Evolutionary conservation across 768 basidiomycete genomes (phyloP), one percentile per base, ranked within the genome.

Genomic region (Candolleomyces eurysporus): DNA sequence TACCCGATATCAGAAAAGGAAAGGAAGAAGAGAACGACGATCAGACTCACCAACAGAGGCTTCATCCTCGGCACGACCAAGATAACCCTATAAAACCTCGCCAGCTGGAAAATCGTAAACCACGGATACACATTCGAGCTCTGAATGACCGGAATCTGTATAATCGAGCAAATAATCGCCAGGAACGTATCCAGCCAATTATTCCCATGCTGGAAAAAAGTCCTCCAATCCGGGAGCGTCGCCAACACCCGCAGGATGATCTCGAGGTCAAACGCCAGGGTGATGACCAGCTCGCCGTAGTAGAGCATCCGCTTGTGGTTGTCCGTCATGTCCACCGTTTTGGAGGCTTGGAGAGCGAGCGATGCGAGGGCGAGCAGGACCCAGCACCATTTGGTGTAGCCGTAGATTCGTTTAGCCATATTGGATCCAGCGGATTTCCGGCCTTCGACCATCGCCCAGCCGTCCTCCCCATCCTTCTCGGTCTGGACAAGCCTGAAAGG

Each of bases 21-120:
- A 43, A 46, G n/a, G n/a, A n/a, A 14, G 39, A 16, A 19, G 26
- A 16, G 14, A 2, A 60, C 57, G 49, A 17, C 21, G 14, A 30
- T 51, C 11, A 13, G 10, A 61, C 66, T 22, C 60, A 96, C 94
- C 77, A 98, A 73, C 32, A 98, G 75, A 0, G 90, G 91, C 64
- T 85, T 89, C 94, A 97, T 97, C 59, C 92, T 79, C 0, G 95
- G 96, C 19, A 97, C 84, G 52, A 88, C 90, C 55, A 98, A 71
- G 67, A 98, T 93, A 49, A 97, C 92, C 2, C 96, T 81, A 72
- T 98, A 97, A 76, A 96, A 98, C 67, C 96, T 80, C 66, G 80
- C 79, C 14, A 97, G 77, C 70, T 94, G 92, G 67, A 98, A 91
- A 32, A 91, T 81, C 3, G 92, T 96, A 65, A 97, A 81, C 96